Evolutionary conservation across 148 eudicot species (phyloP).

Genomic region (Rhododendron ferrugineum): DNA sequence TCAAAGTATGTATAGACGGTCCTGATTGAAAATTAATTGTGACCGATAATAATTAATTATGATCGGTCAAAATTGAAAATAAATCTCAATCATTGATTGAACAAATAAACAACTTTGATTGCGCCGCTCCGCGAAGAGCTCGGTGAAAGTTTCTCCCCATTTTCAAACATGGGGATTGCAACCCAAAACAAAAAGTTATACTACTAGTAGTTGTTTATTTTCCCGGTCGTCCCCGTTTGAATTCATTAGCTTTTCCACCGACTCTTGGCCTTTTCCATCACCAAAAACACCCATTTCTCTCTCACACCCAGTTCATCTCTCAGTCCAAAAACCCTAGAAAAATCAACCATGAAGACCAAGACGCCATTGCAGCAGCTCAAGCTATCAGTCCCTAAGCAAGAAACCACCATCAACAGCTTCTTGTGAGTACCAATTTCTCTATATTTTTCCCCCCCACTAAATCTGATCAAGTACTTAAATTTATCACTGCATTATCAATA

Average conservation of each 20-base stretch:
- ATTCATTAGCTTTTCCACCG: constrained; percentile 3
- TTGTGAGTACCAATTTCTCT: constrained; percentile 31
- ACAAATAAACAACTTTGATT: too few relatives aligned
- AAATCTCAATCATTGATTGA: too few relatives aligned
- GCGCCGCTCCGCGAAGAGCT: not conserved
- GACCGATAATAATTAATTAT: too few relatives aligned
- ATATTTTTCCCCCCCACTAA: not conserved
- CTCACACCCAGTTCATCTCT: not conserved
- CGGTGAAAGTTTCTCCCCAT: not conserved
- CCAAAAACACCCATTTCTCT: not conserved
- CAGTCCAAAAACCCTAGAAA: constrained; percentile 27
- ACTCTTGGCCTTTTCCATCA: not conserved
- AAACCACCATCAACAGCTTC: constrained; percentile 67
- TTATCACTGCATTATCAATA: not conserved
- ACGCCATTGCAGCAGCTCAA: constrained; percentile 81
- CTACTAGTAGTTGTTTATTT: not conserved
- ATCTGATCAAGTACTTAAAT: not conserved
- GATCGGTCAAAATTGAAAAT: too few relatives aligned
- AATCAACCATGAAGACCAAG: constrained; percentile 50
- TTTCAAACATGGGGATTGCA: not conserved
- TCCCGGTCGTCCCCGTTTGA: constrained; percentile 39
- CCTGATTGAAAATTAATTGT: too few relatives aligned
- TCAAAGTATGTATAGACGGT: too few relatives aligned
- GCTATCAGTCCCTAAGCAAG: constrained; percentile 82
- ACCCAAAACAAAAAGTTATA: not conserved